Evolutionary conservation across 2,329 filamentous ascomycete genomes (phyloP).

Genomic region (Tolypocladium nubicola): DNA sequence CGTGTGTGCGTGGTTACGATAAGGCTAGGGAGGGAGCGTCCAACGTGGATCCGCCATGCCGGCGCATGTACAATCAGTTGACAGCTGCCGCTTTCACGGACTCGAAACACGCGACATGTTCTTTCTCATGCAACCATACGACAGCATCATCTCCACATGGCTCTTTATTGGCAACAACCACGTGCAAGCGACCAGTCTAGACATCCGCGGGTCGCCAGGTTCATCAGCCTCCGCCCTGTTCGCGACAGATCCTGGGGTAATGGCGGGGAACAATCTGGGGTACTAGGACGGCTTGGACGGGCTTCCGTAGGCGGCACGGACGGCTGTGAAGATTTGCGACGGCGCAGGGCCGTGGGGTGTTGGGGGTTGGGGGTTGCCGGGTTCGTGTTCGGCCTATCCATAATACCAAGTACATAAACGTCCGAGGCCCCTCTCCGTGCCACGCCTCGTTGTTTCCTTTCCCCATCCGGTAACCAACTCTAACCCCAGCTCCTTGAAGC

Average conservation of each 20-base stretch:
- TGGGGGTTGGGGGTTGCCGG: too few relatives aligned
- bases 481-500: neutral
- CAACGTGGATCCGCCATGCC: neutral
- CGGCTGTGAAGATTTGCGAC: neutral
- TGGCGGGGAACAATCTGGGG: neutral
- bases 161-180: neutral
- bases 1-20: neutral
- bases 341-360: too few relatives aligned
- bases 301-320: neutral
- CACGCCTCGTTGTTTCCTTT: conserved; percentile 3
- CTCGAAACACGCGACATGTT: neutral
- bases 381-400: too few relatives aligned
- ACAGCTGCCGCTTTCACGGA: neutral
- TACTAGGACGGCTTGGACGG: neutral
- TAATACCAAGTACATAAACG: too few relatives aligned
- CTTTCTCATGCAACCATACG: neutral
- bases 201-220: neutral
- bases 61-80: neutral
- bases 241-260: neutral
- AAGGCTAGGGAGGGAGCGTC: neutral
- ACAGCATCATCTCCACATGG: neutral
- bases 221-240: neutral
- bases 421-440: too few relatives aligned
- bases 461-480: conserved; percentile 3
- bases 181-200: neutral